Evolutionary conservation across 768 basidiomycete genomes (phyloP).

Genomic region (Pilatotrama ljubarskyi): DNA sequence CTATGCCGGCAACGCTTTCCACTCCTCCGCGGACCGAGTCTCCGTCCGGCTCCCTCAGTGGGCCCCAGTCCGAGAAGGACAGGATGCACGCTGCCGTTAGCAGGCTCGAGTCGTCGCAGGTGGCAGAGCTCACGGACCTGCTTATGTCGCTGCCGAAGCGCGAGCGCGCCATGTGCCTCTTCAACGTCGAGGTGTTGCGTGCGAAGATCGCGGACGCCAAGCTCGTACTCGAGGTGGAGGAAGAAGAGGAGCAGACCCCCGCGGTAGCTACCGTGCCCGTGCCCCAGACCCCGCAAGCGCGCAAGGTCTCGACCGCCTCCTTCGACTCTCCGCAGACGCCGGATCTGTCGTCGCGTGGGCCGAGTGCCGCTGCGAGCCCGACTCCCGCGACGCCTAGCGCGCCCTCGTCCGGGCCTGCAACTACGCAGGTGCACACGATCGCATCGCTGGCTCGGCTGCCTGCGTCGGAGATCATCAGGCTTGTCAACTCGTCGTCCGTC

Average conservation of each 20-base stretch:
- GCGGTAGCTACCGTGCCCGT: constrained; percentile 39
- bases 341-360: constrained; percentile 71
- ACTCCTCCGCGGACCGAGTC: constrained; percentile 86
- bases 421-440: constrained; percentile 52
- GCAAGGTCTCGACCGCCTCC: constrained; percentile 45
- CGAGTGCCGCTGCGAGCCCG: constrained; percentile 72
- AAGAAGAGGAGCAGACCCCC: constrained; percentile 48
- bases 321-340: constrained; percentile 68
- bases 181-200: constrained; percentile 79
- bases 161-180: constrained; percentile 88
- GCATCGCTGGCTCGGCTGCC: constrained; percentile 70
- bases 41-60: constrained; percentile 55
- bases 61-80: constrained; percentile 71
- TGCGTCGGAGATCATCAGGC: constrained; percentile 70
- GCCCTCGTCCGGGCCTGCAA: constrained; percentile 21
- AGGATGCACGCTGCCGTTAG: constrained; percentile 68
- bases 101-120: constrained; percentile 60
- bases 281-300: constrained; percentile 62
- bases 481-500: constrained; percentile 50
- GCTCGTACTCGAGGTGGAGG: constrained; percentile 74
- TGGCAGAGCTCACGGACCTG: constrained; percentile 69
- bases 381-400: constrained; percentile 60
- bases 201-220: constrained; percentile 82
- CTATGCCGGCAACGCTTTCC: constrained; percentile 70
- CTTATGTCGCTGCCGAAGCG: constrained; percentile 86